Evolutionary conservation across 768 basidiomycete species (phyloP).

Genomic region (Chalciporus piperatus): DNA sequence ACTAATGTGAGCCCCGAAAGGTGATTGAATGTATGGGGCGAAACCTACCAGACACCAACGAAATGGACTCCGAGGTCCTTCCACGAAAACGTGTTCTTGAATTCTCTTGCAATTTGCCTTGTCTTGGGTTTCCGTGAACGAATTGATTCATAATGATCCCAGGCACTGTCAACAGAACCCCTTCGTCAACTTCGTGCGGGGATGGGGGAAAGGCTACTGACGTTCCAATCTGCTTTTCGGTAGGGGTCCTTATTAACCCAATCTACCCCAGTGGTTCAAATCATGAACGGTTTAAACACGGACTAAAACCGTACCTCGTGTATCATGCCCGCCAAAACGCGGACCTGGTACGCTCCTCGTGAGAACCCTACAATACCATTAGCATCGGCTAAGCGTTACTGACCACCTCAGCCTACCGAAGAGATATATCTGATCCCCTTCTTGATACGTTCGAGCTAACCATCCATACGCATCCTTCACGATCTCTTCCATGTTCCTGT

Average conservation of each 20-base stretch:
- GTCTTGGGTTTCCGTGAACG: conserved; percentile 12
- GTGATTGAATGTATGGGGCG: background rate
- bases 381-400: background rate
- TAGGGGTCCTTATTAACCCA: conserved; percentile 28
- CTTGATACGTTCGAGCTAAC: conserved; percentile 26
- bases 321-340: conserved; percentile 39
- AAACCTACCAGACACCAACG: conserved; percentile 47
- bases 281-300: background rate
- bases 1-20: background rate
- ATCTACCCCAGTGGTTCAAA: conserved; percentile 14
- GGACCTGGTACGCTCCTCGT: conserved; percentile 39
- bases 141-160: conserved; percentile 12
- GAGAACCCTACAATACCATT: conserved; percentile 32
- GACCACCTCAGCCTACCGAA: conserved; percentile 19
- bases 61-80: conserved; percentile 46
- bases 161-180: conserved; percentile 1
- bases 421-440: conserved; percentile 29
- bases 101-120: conserved; percentile 20
- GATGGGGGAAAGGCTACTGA: conserved; percentile 10
- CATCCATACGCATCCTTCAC: conserved; percentile 31
- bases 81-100: conserved; percentile 44
- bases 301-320: conserved; percentile 22
- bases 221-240: conserved; percentile 18
- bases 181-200: background rate
- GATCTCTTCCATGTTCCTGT: conserved; percentile 34